Evolutionary conservation across 2,329 filamentous ascomycete genomes (phyloP).

Genomic region (Trichoderma cornu-damae): DNA sequence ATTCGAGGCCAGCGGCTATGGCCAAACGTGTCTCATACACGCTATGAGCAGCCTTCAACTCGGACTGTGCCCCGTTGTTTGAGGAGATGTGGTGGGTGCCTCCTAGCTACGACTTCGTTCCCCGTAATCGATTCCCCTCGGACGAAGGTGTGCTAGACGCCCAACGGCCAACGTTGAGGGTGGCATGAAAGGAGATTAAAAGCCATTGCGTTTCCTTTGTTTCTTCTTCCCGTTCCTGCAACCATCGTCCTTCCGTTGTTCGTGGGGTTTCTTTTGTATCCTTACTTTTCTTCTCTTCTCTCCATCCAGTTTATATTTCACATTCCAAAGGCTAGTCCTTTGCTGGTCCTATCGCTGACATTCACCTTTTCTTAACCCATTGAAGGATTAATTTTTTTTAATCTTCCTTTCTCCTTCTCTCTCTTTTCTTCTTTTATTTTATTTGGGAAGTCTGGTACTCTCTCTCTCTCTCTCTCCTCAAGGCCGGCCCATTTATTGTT

Average conservation of each 20-base stretch:
- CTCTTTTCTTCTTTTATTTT: slow-evolving; percentile 24
- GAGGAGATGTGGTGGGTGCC: slow-evolving; percentile 9
- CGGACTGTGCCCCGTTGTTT: slow-evolving; percentile 12
- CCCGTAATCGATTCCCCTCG: slow-evolving; percentile 14
- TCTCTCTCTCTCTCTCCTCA: slow-evolving; percentile 18
- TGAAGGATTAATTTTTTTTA: slow-evolving; percentile 15
- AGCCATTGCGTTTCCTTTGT: slow-evolving; percentile 25
- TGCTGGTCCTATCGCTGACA: slow-evolving; percentile 30
- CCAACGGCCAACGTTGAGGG: background rate
- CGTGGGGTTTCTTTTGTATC: slow-evolving; percentile 27
- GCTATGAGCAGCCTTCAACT: background rate
- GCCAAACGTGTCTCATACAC: slow-evolving; percentile 22
- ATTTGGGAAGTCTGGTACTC: slow-evolving; percentile 20
- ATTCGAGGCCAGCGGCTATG: slow-evolving; percentile 9
- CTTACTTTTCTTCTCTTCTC: slow-evolving; percentile 26
- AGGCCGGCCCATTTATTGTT: slow-evolving; percentile 21
- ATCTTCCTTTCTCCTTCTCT: slow-evolving; percentile 27
- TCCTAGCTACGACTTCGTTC: slow-evolving; percentile 12
- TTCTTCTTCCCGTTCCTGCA: slow-evolving; percentile 22
- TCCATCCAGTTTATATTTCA: slow-evolving; percentile 25
- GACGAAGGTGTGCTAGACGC: slow-evolving; percentile 2
- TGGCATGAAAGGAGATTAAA: slow-evolving; percentile 17
- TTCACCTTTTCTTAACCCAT: slow-evolving; percentile 6
- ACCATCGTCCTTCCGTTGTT: slow-evolving; percentile 26
- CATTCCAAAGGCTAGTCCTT: slow-evolving; percentile 29